Evolutionary conservation across 2,329 filamentous ascomycete species (phyloP).

Genomic region (Didymella lethalis): DNA sequence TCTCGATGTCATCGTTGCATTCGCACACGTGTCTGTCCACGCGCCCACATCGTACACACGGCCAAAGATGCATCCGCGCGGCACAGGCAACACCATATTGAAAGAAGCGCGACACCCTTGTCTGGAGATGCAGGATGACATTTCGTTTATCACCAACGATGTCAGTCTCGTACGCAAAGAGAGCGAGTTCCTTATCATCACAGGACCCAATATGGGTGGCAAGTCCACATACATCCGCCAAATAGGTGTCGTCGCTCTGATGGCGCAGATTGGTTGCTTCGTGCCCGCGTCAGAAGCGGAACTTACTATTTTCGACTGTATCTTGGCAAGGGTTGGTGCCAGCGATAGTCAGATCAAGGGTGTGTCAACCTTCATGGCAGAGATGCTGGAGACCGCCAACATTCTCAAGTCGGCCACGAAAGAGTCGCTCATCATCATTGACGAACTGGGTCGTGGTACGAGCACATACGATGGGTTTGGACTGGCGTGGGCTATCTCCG

Average conservation of each 20-base stretch:
- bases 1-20: conserved; percentile 91
- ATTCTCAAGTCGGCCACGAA: conserved; percentile 96
- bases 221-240: conserved; percentile 99
- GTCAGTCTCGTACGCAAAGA: conserved; percentile 78
- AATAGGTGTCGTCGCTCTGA: conserved; percentile 93
- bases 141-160: conserved; percentile 98
- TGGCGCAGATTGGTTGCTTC: conserved; percentile 97
- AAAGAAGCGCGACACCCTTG: conserved; percentile 95
- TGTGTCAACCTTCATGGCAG: conserved; percentile 98
- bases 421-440: conserved; percentile 97
- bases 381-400: conserved; percentile 98
- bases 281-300: conserved; percentile 92
- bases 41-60: conserved; percentile 91
- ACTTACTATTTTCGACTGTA: conserved; percentile 94
- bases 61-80: conserved; percentile 87
- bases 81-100: conserved; percentile 86
- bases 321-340: conserved; percentile 93
- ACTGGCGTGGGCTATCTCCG: conserved; percentile 98
- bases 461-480: conserved; percentile 99
- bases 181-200: conserved; percentile 95
- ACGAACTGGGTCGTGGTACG: conserved; percentile 94
- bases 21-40: conserved; percentile 92
- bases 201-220: conserved; percentile 98
- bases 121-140: conserved; percentile 98
- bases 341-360: conserved; percentile 97